These are phyloP conservation scores for Apophysomyces trapeziformis DNA, from an alignment of 371 early-diverging fungal species.

Conservation along the genomic window DNA sequence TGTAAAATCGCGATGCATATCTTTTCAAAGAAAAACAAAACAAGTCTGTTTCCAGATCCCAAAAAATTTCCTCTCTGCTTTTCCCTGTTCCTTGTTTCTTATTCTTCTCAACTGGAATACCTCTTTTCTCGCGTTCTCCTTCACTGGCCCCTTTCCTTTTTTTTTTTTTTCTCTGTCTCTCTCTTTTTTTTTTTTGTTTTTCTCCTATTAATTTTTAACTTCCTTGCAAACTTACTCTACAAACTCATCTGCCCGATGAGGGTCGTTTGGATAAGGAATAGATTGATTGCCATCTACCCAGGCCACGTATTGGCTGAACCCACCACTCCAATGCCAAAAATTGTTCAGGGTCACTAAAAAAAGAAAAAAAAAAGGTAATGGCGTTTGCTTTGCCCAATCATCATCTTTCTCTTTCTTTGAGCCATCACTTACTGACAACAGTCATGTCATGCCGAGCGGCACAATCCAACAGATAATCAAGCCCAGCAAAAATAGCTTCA, in stretches of 20 bases:
- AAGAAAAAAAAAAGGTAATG: background rate
- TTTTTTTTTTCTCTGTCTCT: background rate
- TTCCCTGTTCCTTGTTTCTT: too few species aligned
- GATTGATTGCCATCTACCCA: conserved; percentile 46
- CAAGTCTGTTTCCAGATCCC: background rate
- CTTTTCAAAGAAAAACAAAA: background rate
- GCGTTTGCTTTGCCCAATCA: background rate
- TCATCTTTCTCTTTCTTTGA: background rate
- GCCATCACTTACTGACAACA: conserved; percentile 43
- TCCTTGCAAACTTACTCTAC: conserved; percentile 16
- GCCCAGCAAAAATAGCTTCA: conserved; percentile 51
- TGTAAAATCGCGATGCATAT: conserved; percentile 45
- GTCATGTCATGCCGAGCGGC: conserved; percentile 55
- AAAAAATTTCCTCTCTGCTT: too few species aligned
- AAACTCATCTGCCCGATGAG: conserved; percentile 27
- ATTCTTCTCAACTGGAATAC: background rate
- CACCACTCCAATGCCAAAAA: conserved; percentile 72
- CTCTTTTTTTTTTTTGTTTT: background rate
- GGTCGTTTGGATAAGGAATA: conserved; percentile 52
- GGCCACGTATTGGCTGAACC: conserved; percentile 62
- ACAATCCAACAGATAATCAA: conserved; percentile 57
- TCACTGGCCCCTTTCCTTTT: background rate
- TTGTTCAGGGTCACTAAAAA: conserved; percentile 52
- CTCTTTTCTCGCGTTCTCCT: background rate
- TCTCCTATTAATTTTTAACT: background rate